A percentile compares a stretch with the other conserved stretches of the same genome.
phyloP scores from a whole-genome alignment of 2,329 filamentous ascomycete species.

The Hypoxylon sp. region DNA sequence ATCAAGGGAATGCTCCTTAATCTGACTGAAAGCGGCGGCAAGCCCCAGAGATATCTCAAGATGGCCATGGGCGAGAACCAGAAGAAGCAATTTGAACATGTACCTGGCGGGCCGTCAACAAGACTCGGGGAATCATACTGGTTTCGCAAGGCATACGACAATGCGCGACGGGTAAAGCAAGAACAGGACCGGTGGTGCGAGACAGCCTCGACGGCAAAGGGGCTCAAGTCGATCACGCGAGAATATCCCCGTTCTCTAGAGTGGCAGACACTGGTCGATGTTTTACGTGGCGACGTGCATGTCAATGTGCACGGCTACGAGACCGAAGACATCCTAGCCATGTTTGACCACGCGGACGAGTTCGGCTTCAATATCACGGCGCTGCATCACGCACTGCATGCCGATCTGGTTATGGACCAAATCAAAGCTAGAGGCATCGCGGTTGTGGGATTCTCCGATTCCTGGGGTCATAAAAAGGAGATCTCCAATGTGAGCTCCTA shows the following conservation, averaged over 20 bases:
- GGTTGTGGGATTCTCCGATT: slow-evolving; percentile 38
- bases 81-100: slow-evolving; percentile 37
- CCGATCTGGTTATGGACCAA: slow-evolving; percentile 34
- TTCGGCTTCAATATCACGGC: slow-evolving; percentile 42
- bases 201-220: slow-evolving; percentile 20
- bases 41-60: slow-evolving; percentile 42
- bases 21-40: slow-evolving; percentile 24
- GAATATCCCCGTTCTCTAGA: slow-evolving; percentile 40
- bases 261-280: slow-evolving; percentile 43
- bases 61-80: slow-evolving; percentile 45
- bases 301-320: slow-evolving; percentile 42
- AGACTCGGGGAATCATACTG: slow-evolving; percentile 41
- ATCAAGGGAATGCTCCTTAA: slow-evolving; percentile 38
- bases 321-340: slow-evolving; percentile 38
- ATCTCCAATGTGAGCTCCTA: slow-evolving; percentile 34
- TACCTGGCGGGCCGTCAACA: slow-evolving; percentile 31
- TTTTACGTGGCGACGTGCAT: slow-evolving; percentile 37
- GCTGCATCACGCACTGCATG: slow-evolving; percentile 38
- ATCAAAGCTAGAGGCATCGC: slow-evolving; percentile 34
- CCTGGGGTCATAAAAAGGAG: slow-evolving; percentile 44
- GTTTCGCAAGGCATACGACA: slow-evolving; percentile 44
- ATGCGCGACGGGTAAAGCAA: slow-evolving; percentile 29
- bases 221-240: slow-evolving; percentile 9
- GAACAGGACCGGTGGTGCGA: slow-evolving; percentile 40
- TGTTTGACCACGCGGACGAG: slow-evolving; percentile 41